Evolutionary conservation across 352 stramenopile genomes (phyloP).

Genomic region (Plasmopara muralis): DNA sequence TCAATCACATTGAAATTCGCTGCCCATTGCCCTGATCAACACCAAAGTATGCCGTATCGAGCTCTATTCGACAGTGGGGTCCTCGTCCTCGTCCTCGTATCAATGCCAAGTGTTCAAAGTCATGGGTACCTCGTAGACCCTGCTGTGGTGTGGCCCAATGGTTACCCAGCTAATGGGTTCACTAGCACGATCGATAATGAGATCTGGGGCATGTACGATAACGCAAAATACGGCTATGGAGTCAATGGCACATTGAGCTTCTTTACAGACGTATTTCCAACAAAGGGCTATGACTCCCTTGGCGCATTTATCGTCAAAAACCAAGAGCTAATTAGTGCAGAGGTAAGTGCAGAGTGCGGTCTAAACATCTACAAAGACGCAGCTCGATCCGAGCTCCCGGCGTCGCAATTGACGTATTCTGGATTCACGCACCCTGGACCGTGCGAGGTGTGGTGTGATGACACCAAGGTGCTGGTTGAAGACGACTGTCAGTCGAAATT

Average conservation of each 20-base stretch:
- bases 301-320: conserved; percentile 37
- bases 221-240: conserved; percentile 42
- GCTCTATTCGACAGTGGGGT: too few species aligned
- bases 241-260: conserved; percentile 33
- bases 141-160: conserved; percentile 25
- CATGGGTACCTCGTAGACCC: conserved; percentile 24
- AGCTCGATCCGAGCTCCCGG: too few species aligned
- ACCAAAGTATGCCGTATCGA: too few species aligned
- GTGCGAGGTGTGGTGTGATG: conserved; percentile 58
- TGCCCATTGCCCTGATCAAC: too few species aligned
- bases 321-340: conserved; percentile 33
- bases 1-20: too few species aligned
- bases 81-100: too few species aligned
- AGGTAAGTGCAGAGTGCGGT: conserved; percentile 22
- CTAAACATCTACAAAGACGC: too few species aligned
- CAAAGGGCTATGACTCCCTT: conserved; percentile 33
- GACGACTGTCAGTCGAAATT: conserved; percentile 45
- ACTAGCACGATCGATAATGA: conserved; percentile 36
- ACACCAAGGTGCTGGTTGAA: conserved; percentile 42
- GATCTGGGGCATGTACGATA: conserved; percentile 32
- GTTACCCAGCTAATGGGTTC: conserved; percentile 44
- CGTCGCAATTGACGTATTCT: too few species aligned
- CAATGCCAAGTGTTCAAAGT: too few species aligned
- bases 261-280: conserved; percentile 28
- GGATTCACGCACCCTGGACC: conserved; percentile 45